These are phyloP conservation scores for Lablab purpureus DNA, from an alignment of 306 rosid species.

Conservation along the genomic window DNA sequence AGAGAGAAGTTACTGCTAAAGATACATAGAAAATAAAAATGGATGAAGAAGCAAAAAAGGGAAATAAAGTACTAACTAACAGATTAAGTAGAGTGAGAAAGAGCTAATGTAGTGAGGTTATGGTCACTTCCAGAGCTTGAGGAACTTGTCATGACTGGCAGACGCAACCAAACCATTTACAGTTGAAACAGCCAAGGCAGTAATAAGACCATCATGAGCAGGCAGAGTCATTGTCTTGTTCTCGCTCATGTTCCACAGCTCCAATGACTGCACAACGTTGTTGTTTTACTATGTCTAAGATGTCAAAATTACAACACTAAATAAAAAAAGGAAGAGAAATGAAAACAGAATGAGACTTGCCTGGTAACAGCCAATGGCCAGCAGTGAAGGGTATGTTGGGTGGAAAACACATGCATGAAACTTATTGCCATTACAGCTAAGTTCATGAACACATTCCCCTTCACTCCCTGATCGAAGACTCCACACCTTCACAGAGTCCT, in stretches of 20 bases:
- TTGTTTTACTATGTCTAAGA: background rate
- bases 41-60: slow-evolving; percentile 35
- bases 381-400: slow-evolving; percentile 83
- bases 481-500: slow-evolving; percentile 97
- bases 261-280: slow-evolving; percentile 74
- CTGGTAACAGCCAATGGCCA: slow-evolving; percentile 97
- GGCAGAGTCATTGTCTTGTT: slow-evolving; percentile 90
- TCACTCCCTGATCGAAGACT: slow-evolving; percentile 80
- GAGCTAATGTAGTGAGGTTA: slow-evolving; percentile 43
- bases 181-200: slow-evolving; percentile 81
- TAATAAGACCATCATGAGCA: slow-evolving; percentile 91
- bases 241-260: slow-evolving; percentile 95
- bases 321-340: background rate
- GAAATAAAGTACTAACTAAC: slow-evolving; percentile 35
- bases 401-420: slow-evolving; percentile 92
- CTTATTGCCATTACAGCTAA: slow-evolving; percentile 84
- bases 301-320: slow-evolving; percentile 7
- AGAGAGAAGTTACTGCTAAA: slow-evolving; percentile 35
- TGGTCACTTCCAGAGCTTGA: slow-evolving; percentile 87
- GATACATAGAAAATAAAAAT: slow-evolving; percentile 29
- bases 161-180: slow-evolving; percentile 89
- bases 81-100: slow-evolving; percentile 38
- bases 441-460: slow-evolving; percentile 86
- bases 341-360: slow-evolving; percentile 52
- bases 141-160: slow-evolving; percentile 85